A percentile compares a stretch with the other conserved stretches of the same genome.
These are phyloP conservation scores for Kodamaea leandrae DNA, from an alignment of 805 yeast genomes.

Conservation along the genomic window DNA sequence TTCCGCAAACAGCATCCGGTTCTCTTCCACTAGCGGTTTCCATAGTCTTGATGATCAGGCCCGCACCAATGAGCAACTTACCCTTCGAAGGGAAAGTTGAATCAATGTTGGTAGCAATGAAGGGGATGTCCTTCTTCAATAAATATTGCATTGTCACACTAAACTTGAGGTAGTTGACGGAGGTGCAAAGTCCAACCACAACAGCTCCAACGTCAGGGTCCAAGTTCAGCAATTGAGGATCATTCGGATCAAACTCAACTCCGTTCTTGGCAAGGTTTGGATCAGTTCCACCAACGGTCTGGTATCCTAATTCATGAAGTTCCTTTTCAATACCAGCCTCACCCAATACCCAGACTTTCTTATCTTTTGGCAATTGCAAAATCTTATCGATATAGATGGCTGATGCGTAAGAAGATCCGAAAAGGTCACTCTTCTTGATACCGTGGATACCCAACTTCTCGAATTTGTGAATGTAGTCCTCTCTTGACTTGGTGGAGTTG, in stretches of 20 bases:
- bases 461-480: slow-evolving; percentile 74
- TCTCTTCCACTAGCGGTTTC: slow-evolving; percentile 72
- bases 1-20: slow-evolving; percentile 85
- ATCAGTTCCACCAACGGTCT: slow-evolving; percentile 81
- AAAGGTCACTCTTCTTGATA: slow-evolving; percentile 62
- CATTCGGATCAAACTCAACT: slow-evolving; percentile 54
- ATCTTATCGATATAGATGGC: slow-evolving; percentile 83
- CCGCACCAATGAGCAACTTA: slow-evolving; percentile 88
- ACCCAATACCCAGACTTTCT: slow-evolving; percentile 88
- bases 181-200: slow-evolving; percentile 79
- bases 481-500: slow-evolving; percentile 88
- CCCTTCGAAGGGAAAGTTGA: slow-evolving; percentile 93
- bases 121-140: slow-evolving; percentile 59
- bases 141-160: slow-evolving; percentile 82
- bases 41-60: slow-evolving; percentile 78
- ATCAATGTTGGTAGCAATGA: slow-evolving; percentile 92
- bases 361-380: slow-evolving; percentile 65
- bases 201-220: slow-evolving; percentile 85
- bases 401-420: slow-evolving; percentile 89
- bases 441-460: slow-evolving; percentile 52
- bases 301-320: slow-evolving; percentile 68
- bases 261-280: slow-evolving; percentile 47
- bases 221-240: slow-evolving; percentile 50
- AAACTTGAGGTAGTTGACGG: slow-evolving; percentile 76
- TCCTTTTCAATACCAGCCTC: slow-evolving; percentile 85